Evolutionary conservation across 2,329 filamentous ascomycete species (phyloP).

Genomic region (Colletotrichum kahawae): DNA sequence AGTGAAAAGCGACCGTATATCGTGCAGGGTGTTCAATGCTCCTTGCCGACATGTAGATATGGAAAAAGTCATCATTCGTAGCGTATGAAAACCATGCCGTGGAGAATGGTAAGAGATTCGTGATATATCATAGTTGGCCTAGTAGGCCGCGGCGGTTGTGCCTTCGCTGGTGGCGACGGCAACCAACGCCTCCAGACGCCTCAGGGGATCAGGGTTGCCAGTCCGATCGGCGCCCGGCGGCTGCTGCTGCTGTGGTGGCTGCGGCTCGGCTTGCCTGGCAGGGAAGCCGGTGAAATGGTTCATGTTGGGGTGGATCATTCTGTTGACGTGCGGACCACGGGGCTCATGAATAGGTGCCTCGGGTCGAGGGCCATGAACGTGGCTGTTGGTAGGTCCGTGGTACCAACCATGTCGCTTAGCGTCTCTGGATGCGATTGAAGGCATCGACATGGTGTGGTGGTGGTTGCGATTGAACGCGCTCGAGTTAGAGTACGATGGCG

Average conservation of each 20-base stretch:
- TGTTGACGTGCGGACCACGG: constrained; percentile 53
- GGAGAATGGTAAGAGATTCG: neutral
- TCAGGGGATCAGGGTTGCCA: constrained; percentile 36
- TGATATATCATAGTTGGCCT: neutral
- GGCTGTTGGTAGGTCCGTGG: constrained; percentile 53
- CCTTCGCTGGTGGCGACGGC: constrained; percentile 51
- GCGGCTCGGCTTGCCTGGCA: constrained; percentile 32
- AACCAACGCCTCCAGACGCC: constrained; percentile 46
- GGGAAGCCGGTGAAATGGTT: constrained; percentile 58
- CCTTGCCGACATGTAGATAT: neutral
- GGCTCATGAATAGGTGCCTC: constrained; percentile 33
- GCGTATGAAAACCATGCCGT: neutral
- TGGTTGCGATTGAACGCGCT: constrained; percentile 33
- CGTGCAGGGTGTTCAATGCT: neutral
- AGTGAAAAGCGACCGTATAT: constrained; percentile 7
- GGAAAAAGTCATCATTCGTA: constrained; percentile 17
- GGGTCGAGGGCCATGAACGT: constrained; percentile 23
- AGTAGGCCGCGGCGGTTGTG: constrained; percentile 47
- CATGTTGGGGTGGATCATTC: constrained; percentile 64
- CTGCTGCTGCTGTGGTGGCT: constrained; percentile 22
- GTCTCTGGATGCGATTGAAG: constrained; percentile 60
- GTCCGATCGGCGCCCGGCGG: constrained; percentile 30
- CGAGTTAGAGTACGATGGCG: constrained; percentile 30
- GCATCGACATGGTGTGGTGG: constrained; percentile 66
- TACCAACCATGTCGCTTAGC: constrained; percentile 77